Evolutionary conservation across 306 rosid genomes (phyloP).

Genomic region (Malus asiatica): DNA sequence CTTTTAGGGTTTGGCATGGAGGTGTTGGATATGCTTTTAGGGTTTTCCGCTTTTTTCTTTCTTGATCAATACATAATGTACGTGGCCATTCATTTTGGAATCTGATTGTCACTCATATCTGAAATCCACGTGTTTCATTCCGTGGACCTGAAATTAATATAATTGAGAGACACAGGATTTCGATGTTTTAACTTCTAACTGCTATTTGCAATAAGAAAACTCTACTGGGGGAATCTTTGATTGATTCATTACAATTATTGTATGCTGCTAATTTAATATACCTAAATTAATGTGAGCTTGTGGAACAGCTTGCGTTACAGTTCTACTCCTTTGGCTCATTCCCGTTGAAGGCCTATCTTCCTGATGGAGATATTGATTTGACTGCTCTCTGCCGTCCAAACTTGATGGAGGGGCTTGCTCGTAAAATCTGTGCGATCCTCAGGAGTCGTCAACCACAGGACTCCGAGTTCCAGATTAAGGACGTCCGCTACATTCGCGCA

Average conservation of each 20-base stretch:
- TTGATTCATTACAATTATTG: neutral
- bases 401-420: conserved; percentile 22
- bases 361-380: conserved; percentile 78
- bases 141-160: neutral
- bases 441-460: neutral
- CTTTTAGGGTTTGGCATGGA: neutral
- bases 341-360: conserved; percentile 69
- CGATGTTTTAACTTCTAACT: neutral
- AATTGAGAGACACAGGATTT: neutral
- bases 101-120: neutral
- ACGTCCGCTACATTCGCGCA: conserved; percentile 37
- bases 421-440: neutral
- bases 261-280: conserved; percentile 2
- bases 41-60: neutral
- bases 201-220: neutral
- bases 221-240: neutral
- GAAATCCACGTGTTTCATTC: conserved; percentile 1
- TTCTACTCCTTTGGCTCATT: conserved; percentile 64
- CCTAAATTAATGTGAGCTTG: neutral
- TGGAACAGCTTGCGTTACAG: conserved; percentile 29
- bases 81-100: neutral
- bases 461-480: conserved; percentile 30
- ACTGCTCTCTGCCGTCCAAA: conserved; percentile 40
- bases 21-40: neutral
- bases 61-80: neutral